Base-by-base conservation (phyloP, 345 rosid genomes). In the Carallia brachiata region DNA sequence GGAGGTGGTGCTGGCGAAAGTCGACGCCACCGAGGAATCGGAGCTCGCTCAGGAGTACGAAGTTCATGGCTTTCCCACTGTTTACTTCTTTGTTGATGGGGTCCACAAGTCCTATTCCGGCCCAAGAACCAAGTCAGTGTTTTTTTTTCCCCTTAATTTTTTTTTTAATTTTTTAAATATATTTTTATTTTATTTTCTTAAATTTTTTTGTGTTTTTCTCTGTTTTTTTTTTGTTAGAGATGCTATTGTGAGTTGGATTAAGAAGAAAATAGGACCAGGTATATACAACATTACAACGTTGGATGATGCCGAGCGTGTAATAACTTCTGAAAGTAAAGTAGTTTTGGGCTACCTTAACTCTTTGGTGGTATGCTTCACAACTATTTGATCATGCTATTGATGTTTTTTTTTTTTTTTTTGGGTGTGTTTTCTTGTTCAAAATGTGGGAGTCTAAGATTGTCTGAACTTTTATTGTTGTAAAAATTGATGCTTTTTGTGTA, bases 211-310 rank as follows among this genome's bases (percentile, higher is more conserved):
- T 32, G 9, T 48, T 28, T 7, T 56, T 16, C 3, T 17, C 4
- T 54, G 23, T n/a, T 3, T 55, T 65, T 58, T 5, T 27, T n/a
- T 3, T 17, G 19, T 65, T 68, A 95, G 99, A 71, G 99, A 95
- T 30, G 94, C 87, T 8, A 86, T 95, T 40, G 88, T 90, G 71
- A 84, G 90, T 16, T 95, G 97, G 98, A 89, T 95, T 73, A 92
- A 88, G 86, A 90, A 92, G 91, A 92, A 89, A 83, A 90, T 71
- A 12, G 98, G 94, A 67, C 98, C 97, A 71, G 90, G 97, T 52
- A 76, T 92, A 32, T 37, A 68, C 78, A 95, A 95, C 64, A 50
- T 95, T 27, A 92, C 99, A 36, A 83, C 91, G 53, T 53, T 83
- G 73, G 97, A 90, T 36, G 99, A 92, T 68, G 97, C 97, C 1